Conservation (phyloP, 257 asterid species). For the Solanum corneliomulleri region DNA sequence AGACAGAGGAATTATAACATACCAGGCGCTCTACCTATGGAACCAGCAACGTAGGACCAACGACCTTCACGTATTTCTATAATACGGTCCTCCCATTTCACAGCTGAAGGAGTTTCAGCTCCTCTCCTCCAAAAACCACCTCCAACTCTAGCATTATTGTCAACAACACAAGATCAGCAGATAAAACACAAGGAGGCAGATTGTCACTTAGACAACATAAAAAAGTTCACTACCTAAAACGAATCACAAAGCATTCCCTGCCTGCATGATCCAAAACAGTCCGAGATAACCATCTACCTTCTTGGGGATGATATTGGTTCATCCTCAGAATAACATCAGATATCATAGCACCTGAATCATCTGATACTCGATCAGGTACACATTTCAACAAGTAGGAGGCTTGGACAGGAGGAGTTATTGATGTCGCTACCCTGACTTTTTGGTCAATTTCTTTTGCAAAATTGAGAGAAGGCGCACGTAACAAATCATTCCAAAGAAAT, state of each 20-base stretch:
- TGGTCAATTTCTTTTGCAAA: conserved; percentile 34
- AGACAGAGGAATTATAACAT: conserved; percentile 8
- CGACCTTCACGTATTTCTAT: conserved; percentile 72
- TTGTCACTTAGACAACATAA: background rate
- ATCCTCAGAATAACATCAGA: conserved; percentile 77
- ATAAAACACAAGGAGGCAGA: background rate
- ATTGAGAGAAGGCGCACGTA: conserved; percentile 68
- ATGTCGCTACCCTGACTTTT: conserved; percentile 32
- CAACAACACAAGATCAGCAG: background rate
- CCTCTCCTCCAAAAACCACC: conserved; percentile 92
- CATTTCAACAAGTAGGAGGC: conserved; percentile 78
- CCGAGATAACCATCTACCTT: conserved; percentile 87
- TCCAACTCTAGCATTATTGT: conserved; percentile 43
- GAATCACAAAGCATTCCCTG: conserved; percentile 75
- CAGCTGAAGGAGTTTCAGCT: conserved; percentile 65
- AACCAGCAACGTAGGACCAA: conserved; percentile 79
- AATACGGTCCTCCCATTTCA: conserved; percentile 76
- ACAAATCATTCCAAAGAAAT: conserved; percentile 70
- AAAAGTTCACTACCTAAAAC: conserved; percentile 49
- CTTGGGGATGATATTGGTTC: conserved; percentile 79
- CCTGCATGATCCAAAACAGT: conserved; percentile 91
- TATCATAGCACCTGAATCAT: conserved; percentile 88
- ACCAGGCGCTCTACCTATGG: conserved; percentile 90
- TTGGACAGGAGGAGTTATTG: conserved; percentile 91
- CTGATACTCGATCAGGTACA: conserved; percentile 83